Percentiles rank a stretch among this genome's conserved stretches.
These are phyloP conservation scores for Scheffersomyces titani DNA, from an alignment of 1,139 yeast genomes.

Conservation along the genomic window DNA sequence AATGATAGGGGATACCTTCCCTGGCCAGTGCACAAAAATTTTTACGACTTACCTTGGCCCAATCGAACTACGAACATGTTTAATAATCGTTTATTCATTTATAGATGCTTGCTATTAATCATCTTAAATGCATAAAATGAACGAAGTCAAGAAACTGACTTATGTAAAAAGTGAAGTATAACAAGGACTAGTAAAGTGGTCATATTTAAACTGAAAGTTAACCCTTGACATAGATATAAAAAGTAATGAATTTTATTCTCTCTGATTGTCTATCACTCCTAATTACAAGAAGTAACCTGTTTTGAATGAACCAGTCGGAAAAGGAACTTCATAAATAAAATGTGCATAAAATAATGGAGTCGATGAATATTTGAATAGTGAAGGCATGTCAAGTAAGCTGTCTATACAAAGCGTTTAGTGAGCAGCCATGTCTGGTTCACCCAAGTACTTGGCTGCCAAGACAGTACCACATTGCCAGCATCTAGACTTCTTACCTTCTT, in stretches of 20 bases:
- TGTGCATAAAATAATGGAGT: neutral
- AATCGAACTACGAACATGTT: neutral
- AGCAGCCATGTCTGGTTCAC: slow-evolving; percentile 69
- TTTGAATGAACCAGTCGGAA: neutral
- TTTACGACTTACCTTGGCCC: no score
- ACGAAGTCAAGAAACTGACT: neutral
- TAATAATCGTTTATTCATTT: neutral
- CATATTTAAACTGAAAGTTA: neutral
- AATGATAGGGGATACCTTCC: no score
- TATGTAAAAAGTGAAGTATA: neutral
- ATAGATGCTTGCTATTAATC: neutral
- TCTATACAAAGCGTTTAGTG: slow-evolving; percentile 26
- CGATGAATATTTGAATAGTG: neutral
- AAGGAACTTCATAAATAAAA: neutral
- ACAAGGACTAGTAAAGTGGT: neutral
- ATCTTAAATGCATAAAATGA: neutral
- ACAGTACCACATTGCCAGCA: slow-evolving; percentile 99
- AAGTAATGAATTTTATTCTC: neutral
- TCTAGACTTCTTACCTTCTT: slow-evolving; percentile 81
- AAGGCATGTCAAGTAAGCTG: neutral
- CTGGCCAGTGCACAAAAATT: no score
- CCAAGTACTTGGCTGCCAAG: slow-evolving; percentile 85
- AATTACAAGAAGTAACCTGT: neutral
- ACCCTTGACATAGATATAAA: neutral
- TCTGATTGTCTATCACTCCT: neutral